Percentiles rank a stretch among this genome's conserved stretches.
These are phyloP conservation scores for Ophiocytium majus DNA, from an alignment of 352 stramenopile genomes.

Conservation along the genomic window DNA sequence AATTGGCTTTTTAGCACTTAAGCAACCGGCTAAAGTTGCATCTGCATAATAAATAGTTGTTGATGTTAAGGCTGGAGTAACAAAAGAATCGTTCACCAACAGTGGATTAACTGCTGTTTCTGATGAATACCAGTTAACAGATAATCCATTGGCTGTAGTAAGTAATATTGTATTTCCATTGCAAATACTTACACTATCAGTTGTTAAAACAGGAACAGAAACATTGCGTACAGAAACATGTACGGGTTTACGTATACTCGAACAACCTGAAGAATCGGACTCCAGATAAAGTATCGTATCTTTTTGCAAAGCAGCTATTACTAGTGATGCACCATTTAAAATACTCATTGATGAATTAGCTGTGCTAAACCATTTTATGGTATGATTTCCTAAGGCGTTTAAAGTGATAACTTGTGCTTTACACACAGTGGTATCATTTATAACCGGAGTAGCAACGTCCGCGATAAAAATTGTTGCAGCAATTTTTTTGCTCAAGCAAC, in stretches of 20 bases:
- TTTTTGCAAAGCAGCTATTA: slow-evolving; percentile 22
- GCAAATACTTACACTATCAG: slow-evolving; percentile 21
- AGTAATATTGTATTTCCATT: slow-evolving; percentile 23
- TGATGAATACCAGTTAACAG: slow-evolving; percentile 21
- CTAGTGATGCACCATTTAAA: slow-evolving; percentile 21
- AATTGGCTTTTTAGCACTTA: slow-evolving; percentile 22
- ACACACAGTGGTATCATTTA: slow-evolving; percentile 21
- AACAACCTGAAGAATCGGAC: slow-evolving; percentile 19
- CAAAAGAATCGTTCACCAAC: slow-evolving; percentile 20
- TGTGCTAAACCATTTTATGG: slow-evolving; percentile 21
- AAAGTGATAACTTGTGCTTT: slow-evolving; percentile 22
- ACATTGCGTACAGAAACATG: slow-evolving; percentile 20
- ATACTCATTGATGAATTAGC: slow-evolving; percentile 22
- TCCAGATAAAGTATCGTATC: slow-evolving; percentile 21
- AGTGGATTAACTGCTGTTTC: slow-evolving; percentile 20
- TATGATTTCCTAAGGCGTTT: slow-evolving; percentile 21
- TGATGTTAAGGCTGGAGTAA: slow-evolving; percentile 20
- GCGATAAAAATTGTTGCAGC: slow-evolving; percentile 20
- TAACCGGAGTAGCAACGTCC: slow-evolving; percentile 18
- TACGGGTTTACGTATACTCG: slow-evolving; percentile 19
- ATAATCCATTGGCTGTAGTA: slow-evolving; percentile 21
- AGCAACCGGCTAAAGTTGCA: slow-evolving; percentile 19
- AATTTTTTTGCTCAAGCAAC: slow-evolving; percentile 22
- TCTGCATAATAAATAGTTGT: slow-evolving; percentile 22
- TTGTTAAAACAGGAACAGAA: slow-evolving; percentile 22